Base-by-base conservation (phyloP, 129 eudicot species). In the Tagetes patula region DNA sequence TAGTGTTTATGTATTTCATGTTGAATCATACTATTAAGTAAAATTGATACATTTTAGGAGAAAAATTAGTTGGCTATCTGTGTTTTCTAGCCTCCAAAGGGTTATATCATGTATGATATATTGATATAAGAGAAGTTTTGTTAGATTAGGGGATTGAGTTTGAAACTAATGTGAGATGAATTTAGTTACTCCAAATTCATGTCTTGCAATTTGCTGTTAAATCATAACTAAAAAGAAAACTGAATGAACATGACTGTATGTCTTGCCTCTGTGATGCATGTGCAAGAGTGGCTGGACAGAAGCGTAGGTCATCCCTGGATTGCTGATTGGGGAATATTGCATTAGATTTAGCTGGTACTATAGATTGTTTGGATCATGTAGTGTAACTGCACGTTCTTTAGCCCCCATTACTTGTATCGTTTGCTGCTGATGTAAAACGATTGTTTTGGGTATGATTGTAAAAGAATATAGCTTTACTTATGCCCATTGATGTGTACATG, bases 271-370 rank as follows among this genome's bases (percentile, higher is more conserved):
- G 43, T 12, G 67, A 36, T 61, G 67, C 9, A 36, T 36, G 43
- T 11, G 30, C 45, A 13, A 30, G 27, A 61, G 43, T 61, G 43
- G 3, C 30, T 61, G 45, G 67, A 61, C 42, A 11, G 43, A 36
- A 61, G 30, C 1, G 30, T 36, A 34, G 45, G 67, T 34, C 37
- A 4, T 12, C 0, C 67, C 8, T 36, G 10, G 45, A 12, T 39
- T 69, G 31, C 7, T 48, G 33, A 52, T 7, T 8, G 58, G 31
- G 41, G 38, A 46, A 45, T 56, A 67, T 46, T 67, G 6, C 5
- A 6, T 38, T 52, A 53, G 75, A 37, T 53, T 70, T 4, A 14
- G 69, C 65, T 52, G 65, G 49, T 70, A 53, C 50, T 45, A 10
- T 54, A 1, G 31, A 45, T 2, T 67, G 31, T 46, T 46, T 11